Percentiles rank a stretch among this genome's conserved stretches.
Conservation (phyloP, 2,329 filamentous ascomycete species). For the Triangularia setosa region DNA sequence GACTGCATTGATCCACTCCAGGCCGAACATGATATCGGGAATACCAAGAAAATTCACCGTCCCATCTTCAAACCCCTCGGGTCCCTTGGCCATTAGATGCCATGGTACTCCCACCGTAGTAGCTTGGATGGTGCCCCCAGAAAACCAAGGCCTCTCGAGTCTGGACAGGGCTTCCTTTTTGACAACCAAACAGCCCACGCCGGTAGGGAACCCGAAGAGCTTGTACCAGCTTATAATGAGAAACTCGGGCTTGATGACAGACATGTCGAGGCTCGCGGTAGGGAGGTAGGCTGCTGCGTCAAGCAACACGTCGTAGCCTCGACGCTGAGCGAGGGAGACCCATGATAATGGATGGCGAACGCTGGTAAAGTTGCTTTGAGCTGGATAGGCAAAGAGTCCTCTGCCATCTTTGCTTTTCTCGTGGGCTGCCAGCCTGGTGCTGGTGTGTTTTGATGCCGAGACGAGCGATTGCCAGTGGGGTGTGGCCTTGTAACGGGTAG, state of each 20-base stretch:
- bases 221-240: slow-evolving; percentile 41
- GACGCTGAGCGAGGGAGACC: slow-evolving; percentile 33
- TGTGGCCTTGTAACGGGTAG: not conserved
- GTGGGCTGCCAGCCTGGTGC: not conserved
- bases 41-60: slow-evolving; percentile 39
- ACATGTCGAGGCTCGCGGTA: slow-evolving; percentile 34
- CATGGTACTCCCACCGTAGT: slow-evolving; percentile 32
- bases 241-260: slow-evolving; percentile 36
- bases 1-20: slow-evolving; percentile 34
- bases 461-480: not conserved
- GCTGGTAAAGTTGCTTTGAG: slow-evolving; percentile 44
- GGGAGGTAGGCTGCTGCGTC: slow-evolving; percentile 40
- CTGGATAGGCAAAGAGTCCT: slow-evolving; percentile 43
- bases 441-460: not conserved
- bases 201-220: slow-evolving; percentile 40
- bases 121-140: slow-evolving; percentile 37
- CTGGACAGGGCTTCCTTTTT: slow-evolving; percentile 30
- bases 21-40: slow-evolving; percentile 35
- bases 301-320: slow-evolving; percentile 39
- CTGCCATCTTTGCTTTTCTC: not conserved
- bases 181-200: slow-evolving; percentile 38
- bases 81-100: slow-evolving; percentile 29
- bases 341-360: slow-evolving; percentile 39
- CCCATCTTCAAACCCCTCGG: slow-evolving; percentile 38
- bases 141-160: slow-evolving; percentile 38